These are phyloP conservation scores for Amphibolis antarctica DNA, from an alignment of 106 monocot genomes.

Conservation along the genomic window DNA sequence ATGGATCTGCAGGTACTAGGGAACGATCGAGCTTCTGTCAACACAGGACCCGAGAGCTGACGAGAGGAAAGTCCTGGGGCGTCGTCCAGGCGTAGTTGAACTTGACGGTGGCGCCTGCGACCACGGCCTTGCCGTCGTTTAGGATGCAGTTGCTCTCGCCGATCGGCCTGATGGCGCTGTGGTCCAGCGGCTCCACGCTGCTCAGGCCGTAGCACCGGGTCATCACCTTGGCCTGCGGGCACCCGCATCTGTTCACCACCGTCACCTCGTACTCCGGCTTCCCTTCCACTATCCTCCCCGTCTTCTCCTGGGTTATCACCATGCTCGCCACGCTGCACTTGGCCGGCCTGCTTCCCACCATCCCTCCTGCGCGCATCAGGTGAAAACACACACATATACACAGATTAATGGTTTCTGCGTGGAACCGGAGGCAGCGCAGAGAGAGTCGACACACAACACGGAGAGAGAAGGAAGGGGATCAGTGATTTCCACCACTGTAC, in stretches of 20 bases:
- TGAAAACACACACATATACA: no score
- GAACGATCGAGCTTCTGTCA: no score
- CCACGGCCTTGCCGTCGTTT: slow-evolving; percentile 26
- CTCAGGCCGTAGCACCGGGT: slow-evolving; percentile 29
- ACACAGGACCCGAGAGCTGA: slow-evolving; percentile 32
- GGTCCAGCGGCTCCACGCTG: slow-evolving; percentile 34
- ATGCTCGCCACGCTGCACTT: slow-evolving; percentile 17
- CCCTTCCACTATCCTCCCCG: slow-evolving; percentile 32
- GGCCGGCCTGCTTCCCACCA: background rate
- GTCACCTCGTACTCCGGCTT: slow-evolving; percentile 43
- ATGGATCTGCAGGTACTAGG: no score
- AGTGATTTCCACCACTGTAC: no score
- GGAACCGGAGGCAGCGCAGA: no score
- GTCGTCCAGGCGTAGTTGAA: slow-evolving; percentile 77
- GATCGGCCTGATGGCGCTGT: slow-evolving; percentile 29
- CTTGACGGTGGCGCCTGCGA: slow-evolving; percentile 22
- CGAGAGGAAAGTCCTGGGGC: slow-evolving; percentile 53
- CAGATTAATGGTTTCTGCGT: no score
- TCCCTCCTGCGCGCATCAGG: background rate
- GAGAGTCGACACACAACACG: no score
- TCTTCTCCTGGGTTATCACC: slow-evolving; percentile 17
- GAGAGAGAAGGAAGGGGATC: no score
- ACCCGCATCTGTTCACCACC: slow-evolving; percentile 30
- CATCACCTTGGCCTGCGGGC: slow-evolving; percentile 22
- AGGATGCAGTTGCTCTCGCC: slow-evolving; percentile 42